Conservation (phyloP, 352 stramenopile species). For the Peronospora farinosa region DNA sequence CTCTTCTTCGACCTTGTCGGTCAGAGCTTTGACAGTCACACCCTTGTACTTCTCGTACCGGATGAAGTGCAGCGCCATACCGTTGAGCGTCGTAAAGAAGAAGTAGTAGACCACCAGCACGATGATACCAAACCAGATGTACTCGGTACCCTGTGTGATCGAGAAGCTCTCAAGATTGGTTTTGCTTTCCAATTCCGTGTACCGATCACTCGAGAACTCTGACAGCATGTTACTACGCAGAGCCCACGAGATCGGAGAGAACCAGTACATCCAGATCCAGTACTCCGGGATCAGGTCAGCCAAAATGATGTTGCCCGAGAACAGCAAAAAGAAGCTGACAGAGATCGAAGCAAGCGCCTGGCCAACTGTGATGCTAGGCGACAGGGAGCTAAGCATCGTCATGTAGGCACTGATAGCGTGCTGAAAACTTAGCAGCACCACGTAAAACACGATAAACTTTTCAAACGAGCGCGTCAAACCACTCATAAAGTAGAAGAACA, state of each 20-base stretch:
- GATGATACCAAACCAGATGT: conserved; percentile 39
- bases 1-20: conserved; percentile 22
- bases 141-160: conserved; percentile 33
- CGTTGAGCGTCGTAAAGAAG: conserved; percentile 41
- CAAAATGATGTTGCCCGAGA: conserved; percentile 78
- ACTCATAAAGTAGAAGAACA: conserved; percentile 88
- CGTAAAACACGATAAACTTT: conserved; percentile 76
- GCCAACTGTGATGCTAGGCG: conserved; percentile 49
- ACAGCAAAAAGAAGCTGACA: conserved; percentile 60
- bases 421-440: conserved; percentile 72
- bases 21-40: conserved; percentile 31
- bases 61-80: conserved; percentile 40
- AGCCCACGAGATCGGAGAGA: conserved; percentile 55
- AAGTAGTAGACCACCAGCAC: conserved; percentile 40
- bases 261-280: conserved; percentile 81
- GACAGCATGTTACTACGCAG: conserved; percentile 53
- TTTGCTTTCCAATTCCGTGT: conserved; percentile 19
- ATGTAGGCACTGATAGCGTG: conserved; percentile 64
- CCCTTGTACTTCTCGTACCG: conserved; percentile 42
- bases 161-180: conserved; percentile 36
- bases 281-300: conserved; percentile 59
- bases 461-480: conserved; percentile 54
- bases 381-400: conserved; percentile 51
- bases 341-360: conserved; percentile 47
- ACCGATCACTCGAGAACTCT: conserved; percentile 47